Evolutionary conservation across 129 eudicot genomes (phyloP), one percentile per base, ranked within the genome.

Genomic region (Saussurea involucrata): DNA sequence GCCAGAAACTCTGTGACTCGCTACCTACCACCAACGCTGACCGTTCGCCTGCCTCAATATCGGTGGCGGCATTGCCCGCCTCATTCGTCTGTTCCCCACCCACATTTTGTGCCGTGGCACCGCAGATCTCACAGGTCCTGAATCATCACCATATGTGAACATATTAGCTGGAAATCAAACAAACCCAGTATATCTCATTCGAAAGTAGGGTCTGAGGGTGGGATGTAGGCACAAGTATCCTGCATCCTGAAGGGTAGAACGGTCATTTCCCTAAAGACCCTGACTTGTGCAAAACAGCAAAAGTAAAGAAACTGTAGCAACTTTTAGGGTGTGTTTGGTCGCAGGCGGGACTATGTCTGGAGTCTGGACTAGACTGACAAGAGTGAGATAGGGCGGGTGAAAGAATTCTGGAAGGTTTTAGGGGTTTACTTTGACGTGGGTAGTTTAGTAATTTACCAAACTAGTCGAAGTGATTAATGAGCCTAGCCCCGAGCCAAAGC

Each of bases 91-190:
- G 90, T 63, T 82, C 87, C 46, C 86, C 90, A 68, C 78, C 81
- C 13, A 87, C 83, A 72, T 89, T 89, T 12, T 80, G 75, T 33
- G 95, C 95, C 18, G 73, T 71, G 29, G 88, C 78, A 58, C 95
- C 95, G 69, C 95, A 89, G 21, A 89, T 87, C 82, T 89, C 95
- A 75, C 95, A 89, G 58, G 75, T 87, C 80, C 95, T 87, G 86
- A 12, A 68, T 40, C 69, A 74, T 28, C n/a, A 74, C 2, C 22
- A 53, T 33, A 61, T 2, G 40, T 70, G 24, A 74, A 28, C 32
- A 28, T 60, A 57, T 77, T 53, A 77, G 66, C 31, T 28, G 18
- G 11, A n/a, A 57, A 73, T 32, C 58, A 49, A 49, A 49, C 21
- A 4, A 15, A 49, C 18, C 18, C 58, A 13, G 60, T 49, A 49